Evolutionary conservation across 345 rosid species (phyloP), one percentile per base, ranked within the genome.

Genomic region (Atalantia buxifolia): DNA sequence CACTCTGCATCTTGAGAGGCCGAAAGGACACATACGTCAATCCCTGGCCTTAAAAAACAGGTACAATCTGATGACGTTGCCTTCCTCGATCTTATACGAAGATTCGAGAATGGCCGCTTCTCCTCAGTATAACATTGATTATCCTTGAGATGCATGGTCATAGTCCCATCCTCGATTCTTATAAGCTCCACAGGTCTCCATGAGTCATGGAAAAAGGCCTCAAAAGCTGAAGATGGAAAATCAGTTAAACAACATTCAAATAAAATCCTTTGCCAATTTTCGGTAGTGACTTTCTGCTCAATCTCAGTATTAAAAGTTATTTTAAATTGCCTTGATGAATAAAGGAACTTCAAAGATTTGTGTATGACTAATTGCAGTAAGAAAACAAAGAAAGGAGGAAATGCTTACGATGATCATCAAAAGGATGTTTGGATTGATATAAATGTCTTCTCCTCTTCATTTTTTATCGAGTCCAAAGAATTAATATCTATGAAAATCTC

Each of bases 1-100:
- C 16, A 62, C 35, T 65, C 85, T 22, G 62, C 36, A 60, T 55
- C 62, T 67, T 77, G 71, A 7, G 85, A 22, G 18, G 68, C 19
- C 77, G 85, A 81, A 66, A 91, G 88, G 68, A 92, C 87, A 22
- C 97, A 92, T 77, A 95, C 81, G 81, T 95, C 99, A 66, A 93
- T 36, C 27, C 97, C 89, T 21, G 92, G 90, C 83, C 99, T 92
- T 80, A 95, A 66, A 78, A 89, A 87, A 81, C 92, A 89, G 38
- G 85, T 87, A 82, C 98, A 95, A 73, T 95, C 97, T 10, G 84
- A 71, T 56, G 79, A 36, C 59, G 81, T 87, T 5, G 99, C 92
- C 72, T 56, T 84, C 83, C 97, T 87, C 21, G 99, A 91, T 86
- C 85, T 89, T 72, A 93, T 66, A 25, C 97, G 94, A 67, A 95